A percentile compares a stretch with the other conserved stretches of the same genome.
Evolutionary conservation across 768 basidiomycete genomes (phyloP).

Genomic region (Gloeophyllum trabeum): DNA sequence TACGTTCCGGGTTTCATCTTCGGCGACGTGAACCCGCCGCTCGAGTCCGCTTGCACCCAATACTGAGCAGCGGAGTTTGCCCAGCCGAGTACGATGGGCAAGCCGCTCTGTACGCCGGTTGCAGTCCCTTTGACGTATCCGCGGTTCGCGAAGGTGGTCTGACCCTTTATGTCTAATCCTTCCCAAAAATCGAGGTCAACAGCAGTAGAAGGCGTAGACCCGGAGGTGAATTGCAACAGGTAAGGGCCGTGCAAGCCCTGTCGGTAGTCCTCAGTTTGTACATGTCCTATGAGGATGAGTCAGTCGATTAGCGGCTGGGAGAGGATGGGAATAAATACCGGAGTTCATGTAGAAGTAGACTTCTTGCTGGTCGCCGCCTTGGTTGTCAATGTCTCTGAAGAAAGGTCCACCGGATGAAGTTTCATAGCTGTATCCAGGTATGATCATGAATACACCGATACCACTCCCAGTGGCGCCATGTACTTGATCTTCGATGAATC

Average conservation of each 20-base stretch:
- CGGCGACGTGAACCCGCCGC: conserved; percentile 30
- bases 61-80: conserved; percentile 36
- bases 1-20: conserved; percentile 39
- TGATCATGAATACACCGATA: conserved; percentile 31
- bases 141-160: conserved; percentile 28
- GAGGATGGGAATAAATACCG: no score
- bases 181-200: conserved; percentile 33
- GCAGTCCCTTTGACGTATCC: conserved; percentile 32
- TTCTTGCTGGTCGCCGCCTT: conserved; percentile 34
- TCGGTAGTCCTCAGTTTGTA: conserved; percentile 23
- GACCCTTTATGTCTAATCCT: conserved; percentile 31
- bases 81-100: conserved; percentile 26
- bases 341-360: conserved; percentile 34
- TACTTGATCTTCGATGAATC: conserved; percentile 39
- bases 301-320: no score
- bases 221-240: conserved; percentile 30
- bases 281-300: not conserved
- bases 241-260: conserved; percentile 39
- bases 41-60: conserved; percentile 19
- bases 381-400: conserved; percentile 39
- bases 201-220: conserved; percentile 27
- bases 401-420: conserved; percentile 38
- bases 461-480: conserved; percentile 36
- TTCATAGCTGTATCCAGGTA: conserved; percentile 34
- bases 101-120: conserved; percentile 28